Conservation (phyloP, 768 basidiomycete species). For the Leccinum arenicola region DNA sequence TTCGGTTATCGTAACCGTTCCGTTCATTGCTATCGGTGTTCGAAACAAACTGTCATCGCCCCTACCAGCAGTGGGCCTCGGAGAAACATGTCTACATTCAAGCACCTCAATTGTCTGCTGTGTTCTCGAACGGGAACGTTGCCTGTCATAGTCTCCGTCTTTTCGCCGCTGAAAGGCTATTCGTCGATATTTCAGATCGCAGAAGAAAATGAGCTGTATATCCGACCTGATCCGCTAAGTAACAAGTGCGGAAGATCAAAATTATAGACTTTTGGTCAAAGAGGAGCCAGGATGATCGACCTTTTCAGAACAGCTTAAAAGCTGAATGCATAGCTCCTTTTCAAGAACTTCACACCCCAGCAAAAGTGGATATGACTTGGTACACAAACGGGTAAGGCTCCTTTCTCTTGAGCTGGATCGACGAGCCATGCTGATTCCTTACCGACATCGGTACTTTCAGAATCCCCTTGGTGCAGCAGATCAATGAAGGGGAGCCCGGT, state of each 20-base stretch:
- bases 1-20: not conserved
- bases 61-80: not conserved
- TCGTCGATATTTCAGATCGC: not conserved
- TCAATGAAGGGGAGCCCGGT: not conserved
- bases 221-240: slow-evolving; percentile 8
- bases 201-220: slow-evolving; percentile 20
- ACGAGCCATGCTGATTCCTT: not conserved
- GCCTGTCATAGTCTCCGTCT: not conserved
- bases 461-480: not conserved
- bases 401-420: not conserved
- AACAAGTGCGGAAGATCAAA: not conserved
- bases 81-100: not conserved
- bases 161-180: not conserved
- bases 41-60: slow-evolving; percentile 4
- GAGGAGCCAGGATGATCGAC: not conserved
- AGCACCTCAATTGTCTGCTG: not conserved
- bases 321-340: not conserved
- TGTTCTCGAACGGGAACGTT: not conserved
- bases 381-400: slow-evolving; percentile 10
- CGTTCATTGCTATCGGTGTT: not conserved
- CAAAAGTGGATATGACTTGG: slow-evolving; percentile 7
- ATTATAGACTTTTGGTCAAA: slow-evolving; percentile 12
- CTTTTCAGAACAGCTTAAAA: slow-evolving; percentile 10
- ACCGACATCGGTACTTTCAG: not conserved
- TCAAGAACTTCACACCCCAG: not conserved